Evolutionary conservation across 305 asterid genomes (phyloP).

Genomic region (Solanum chacoense): DNA sequence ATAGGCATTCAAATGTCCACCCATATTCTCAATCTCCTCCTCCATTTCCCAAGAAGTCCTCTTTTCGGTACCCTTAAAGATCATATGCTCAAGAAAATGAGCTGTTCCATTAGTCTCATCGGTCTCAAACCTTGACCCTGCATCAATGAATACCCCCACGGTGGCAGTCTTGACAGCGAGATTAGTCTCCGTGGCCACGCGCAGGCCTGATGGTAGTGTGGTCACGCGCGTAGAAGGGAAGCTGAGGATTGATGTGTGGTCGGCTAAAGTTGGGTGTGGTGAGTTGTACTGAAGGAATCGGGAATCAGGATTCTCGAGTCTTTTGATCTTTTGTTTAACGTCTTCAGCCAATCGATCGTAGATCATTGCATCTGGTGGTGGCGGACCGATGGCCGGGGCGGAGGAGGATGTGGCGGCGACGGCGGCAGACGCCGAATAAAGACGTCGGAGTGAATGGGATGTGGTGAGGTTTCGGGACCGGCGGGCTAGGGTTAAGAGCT

Average conservation of each 20-base stretch:
- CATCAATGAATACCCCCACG: conserved; percentile 76
- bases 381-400: conserved; percentile 32
- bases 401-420: conserved; percentile 15
- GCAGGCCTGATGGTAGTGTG: conserved; percentile 69
- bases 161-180: conserved; percentile 55
- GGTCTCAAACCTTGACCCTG: conserved; percentile 73
- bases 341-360: conserved; percentile 66
- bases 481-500: conserved; percentile 40
- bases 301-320: conserved; percentile 44
- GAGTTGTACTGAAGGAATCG: conserved; percentile 50
- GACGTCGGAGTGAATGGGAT: conserved; percentile 11
- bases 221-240: conserved; percentile 61
- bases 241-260: conserved; percentile 49
- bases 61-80: conserved; percentile 65
- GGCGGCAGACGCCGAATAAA: conserved; percentile 23
- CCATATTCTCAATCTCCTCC: conserved; percentile 89
- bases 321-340: conserved; percentile 39
- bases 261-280: conserved; percentile 39
- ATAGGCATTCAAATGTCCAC: conserved; percentile 79
- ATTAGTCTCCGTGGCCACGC: conserved; percentile 68
- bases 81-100: conserved; percentile 80
- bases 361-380: conserved; percentile 56
- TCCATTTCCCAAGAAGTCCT: conserved; percentile 48
- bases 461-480: conserved; percentile 19
- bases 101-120: conserved; percentile 68